Evolutionary conservation across 345 rosid species (phyloP).

Genomic region (Lepidium sativum): DNA sequence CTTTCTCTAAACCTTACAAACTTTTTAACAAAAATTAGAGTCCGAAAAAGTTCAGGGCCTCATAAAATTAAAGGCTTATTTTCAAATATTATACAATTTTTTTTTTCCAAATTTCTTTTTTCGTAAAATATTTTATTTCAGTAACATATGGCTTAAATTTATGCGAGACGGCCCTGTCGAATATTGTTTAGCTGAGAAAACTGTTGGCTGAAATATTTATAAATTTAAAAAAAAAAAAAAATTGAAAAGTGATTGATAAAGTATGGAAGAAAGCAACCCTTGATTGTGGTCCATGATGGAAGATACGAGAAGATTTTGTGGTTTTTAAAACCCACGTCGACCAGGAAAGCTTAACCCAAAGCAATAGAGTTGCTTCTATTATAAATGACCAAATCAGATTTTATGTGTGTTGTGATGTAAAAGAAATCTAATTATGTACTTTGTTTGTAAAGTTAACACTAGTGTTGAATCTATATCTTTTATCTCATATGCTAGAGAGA

Average conservation of each 20-base stretch:
- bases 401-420: not conserved
- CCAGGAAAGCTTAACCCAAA: constrained; percentile 23
- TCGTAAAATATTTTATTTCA: too few relatives aligned
- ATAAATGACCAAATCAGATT: constrained; percentile 9
- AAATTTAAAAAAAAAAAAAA: not conserved
- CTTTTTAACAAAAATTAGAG: too few relatives aligned
- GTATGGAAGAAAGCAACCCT: constrained; percentile 23
- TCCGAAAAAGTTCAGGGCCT: too few relatives aligned
- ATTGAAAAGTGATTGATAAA: not conserved
- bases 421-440: not conserved
- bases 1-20: too few relatives aligned
- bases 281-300: constrained; percentile 24
- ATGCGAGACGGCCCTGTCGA: too few relatives aligned
- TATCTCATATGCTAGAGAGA: not conserved
- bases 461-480: not conserved
- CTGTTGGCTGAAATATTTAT: too few relatives aligned
- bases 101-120: too few relatives aligned
- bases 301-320: constrained; percentile 33
- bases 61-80: too few relatives aligned
- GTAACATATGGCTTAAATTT: too few relatives aligned
- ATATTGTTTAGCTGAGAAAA: too few relatives aligned
- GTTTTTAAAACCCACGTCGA: constrained; percentile 22
- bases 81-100: too few relatives aligned
- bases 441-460: not conserved
- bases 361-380: constrained; percentile 15